Evolutionary conservation across 495 filamentous ascomycete species (phyloP).

Genomic region (Penicillium riverlandense): DNA sequence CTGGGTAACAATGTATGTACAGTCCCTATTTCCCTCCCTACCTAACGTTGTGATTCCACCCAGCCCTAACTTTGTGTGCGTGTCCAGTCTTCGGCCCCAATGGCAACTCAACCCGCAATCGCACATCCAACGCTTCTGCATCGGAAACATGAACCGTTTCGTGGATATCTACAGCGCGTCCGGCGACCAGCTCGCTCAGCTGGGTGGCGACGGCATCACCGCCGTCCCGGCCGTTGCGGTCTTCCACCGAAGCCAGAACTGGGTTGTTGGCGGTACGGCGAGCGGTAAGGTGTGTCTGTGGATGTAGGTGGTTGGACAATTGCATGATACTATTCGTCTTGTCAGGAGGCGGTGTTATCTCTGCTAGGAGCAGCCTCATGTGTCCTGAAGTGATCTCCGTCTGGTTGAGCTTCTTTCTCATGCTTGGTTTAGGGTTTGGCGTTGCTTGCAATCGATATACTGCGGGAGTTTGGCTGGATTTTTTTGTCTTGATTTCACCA

Average conservation of each 20-base stretch:
- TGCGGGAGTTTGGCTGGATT: neutral
- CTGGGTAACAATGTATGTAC: conserved; percentile 62
- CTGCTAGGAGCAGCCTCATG: neutral
- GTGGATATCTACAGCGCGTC: conserved; percentile 77
- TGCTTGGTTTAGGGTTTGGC: too few relatives aligned
- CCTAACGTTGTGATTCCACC: neutral
- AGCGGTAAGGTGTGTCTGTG: conserved; percentile 91
- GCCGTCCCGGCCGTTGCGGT: conserved; percentile 90
- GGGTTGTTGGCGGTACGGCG: conserved; percentile 87
- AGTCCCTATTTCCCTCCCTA: neutral
- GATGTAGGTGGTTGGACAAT: conserved; percentile 47
- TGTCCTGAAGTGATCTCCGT: too few relatives aligned
- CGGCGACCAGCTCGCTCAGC: conserved; percentile 85
- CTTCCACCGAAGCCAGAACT: conserved; percentile 81
- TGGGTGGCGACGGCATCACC: conserved; percentile 81
- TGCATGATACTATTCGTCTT: too few relatives aligned
- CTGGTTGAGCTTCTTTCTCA: too few relatives aligned
- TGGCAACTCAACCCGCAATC: conserved; percentile 80
- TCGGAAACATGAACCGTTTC: conserved; percentile 97
- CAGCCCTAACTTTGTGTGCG: conserved; percentile 4
- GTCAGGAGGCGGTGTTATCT: neutral
- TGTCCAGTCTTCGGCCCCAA: conserved; percentile 74
- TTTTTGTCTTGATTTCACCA: neutral
- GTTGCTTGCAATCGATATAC: neutral
- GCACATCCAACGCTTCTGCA: conserved; percentile 75